Percentiles rank a stretch among this genome's conserved stretches.
phyloP scores from a whole-genome alignment of 2,329 filamentous ascomycete genomes.

The Alternaria sp. region DNA sequence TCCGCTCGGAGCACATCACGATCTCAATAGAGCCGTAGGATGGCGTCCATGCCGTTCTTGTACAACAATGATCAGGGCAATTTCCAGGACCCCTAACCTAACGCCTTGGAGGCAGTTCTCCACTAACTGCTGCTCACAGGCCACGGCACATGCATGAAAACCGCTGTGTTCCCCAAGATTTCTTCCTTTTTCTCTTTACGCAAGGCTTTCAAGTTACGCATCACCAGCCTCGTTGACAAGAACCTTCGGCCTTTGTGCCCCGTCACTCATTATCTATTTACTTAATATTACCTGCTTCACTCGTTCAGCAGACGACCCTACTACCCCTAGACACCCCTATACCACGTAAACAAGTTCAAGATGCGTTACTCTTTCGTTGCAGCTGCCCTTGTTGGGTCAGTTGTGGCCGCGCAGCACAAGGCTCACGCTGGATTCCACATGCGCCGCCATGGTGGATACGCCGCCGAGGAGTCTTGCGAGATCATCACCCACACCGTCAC shows the following conservation, averaged over 20 bases:
- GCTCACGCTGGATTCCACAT: slow-evolving; percentile 68
- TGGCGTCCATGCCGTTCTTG: slow-evolving; percentile 37
- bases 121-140: slow-evolving; percentile 19
- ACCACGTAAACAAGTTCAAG: slow-evolving; percentile 54
- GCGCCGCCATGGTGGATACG: slow-evolving; percentile 56
- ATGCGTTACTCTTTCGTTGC: slow-evolving; percentile 80
- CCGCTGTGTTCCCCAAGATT: slow-evolving; percentile 31
- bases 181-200: slow-evolving; percentile 33
- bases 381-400: slow-evolving; percentile 63
- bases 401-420: slow-evolving; percentile 68
- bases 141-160: slow-evolving; percentile 43
- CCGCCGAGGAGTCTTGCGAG: slow-evolving; percentile 70
- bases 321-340: slow-evolving; percentile 30
- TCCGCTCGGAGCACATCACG: slow-evolving; percentile 37
- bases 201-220: slow-evolving; percentile 46
- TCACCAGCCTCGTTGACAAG: slow-evolving; percentile 45
- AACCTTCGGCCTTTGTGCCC: slow-evolving; percentile 45
- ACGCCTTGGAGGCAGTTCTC: slow-evolving; percentile 27
- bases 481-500: slow-evolving; percentile 69
- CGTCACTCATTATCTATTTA: slow-evolving; percentile 47
- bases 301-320: slow-evolving; percentile 81
- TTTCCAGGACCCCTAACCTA: slow-evolving; percentile 46
- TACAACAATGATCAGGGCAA: slow-evolving; percentile 33
- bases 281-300: slow-evolving; percentile 72
- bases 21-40: slow-evolving; percentile 30